These are phyloP conservation scores for Aspergillus floridensis DNA, from an alignment of 2,329 filamentous ascomycete genomes.

Conservation along the genomic window DNA sequence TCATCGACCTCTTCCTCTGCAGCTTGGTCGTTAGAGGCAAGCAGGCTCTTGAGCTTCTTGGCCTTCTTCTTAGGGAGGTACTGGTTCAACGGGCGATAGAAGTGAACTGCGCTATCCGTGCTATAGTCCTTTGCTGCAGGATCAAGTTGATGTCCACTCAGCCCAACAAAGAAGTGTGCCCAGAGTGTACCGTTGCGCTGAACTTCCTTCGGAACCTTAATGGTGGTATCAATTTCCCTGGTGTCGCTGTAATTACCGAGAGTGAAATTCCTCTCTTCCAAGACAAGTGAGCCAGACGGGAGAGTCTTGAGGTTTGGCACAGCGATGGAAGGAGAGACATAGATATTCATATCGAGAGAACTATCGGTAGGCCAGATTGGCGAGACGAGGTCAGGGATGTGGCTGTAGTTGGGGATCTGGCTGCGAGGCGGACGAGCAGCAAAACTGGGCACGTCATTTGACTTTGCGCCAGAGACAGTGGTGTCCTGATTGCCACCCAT, in stretches of 20 bases:
- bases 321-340: conserved; percentile 72
- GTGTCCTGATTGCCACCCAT: conserved; percentile 43
- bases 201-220: conserved; percentile 72
- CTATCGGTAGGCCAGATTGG: conserved; percentile 85
- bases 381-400: conserved; percentile 66
- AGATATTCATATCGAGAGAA: conserved; percentile 77
- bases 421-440: conserved; percentile 58
- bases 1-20: conserved; percentile 53
- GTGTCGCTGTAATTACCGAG: conserved; percentile 77
- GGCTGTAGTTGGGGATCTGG: conserved; percentile 41
- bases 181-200: conserved; percentile 92
- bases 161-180: conserved; percentile 87
- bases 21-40: conserved; percentile 56
- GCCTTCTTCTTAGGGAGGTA: conserved; percentile 90
- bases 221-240: conserved; percentile 71
- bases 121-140: conserved; percentile 72
- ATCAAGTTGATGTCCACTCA: conserved; percentile 73
- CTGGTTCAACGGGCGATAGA: conserved; percentile 80
- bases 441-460: conserved; percentile 59
- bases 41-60: conserved; percentile 79
- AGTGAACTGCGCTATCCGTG: conserved; percentile 73
- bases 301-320: conserved; percentile 63
- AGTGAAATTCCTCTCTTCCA: conserved; percentile 76
- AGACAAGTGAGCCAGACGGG: conserved; percentile 66
- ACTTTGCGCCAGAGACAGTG: conserved; percentile 20